Evolutionary conservation across 768 basidiomycete genomes (phyloP).

Genomic region (Lactarius psammicola): DNA sequence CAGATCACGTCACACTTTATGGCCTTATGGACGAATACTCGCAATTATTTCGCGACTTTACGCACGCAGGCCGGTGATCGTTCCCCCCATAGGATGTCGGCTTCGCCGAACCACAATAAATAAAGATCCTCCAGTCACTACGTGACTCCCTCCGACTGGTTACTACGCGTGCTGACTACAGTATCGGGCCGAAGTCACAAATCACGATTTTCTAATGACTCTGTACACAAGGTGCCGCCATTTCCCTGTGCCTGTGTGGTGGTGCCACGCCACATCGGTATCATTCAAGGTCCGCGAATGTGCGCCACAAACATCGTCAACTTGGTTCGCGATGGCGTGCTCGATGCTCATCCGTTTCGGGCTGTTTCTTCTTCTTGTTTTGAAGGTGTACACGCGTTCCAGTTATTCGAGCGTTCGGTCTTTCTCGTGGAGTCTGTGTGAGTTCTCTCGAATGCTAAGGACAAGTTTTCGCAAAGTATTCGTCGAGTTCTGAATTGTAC

Average conservation of each 20-base stretch:
- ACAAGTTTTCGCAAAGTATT: too few species aligned
- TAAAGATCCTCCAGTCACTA: background rate
- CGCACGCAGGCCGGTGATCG: background rate
- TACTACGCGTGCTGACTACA: background rate
- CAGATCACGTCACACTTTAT: background rate
- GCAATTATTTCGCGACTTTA: background rate
- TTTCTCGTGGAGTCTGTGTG: background rate
- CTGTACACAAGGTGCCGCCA: background rate
- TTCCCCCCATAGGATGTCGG: background rate
- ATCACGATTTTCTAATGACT: background rate
- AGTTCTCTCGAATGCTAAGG: background rate
- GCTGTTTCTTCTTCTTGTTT: background rate
- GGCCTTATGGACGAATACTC: background rate
- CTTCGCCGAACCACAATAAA: background rate
- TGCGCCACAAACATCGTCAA: conserved; percentile 29
- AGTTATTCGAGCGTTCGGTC: background rate
- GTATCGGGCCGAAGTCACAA: background rate
- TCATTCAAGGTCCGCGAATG: conserved; percentile 5
- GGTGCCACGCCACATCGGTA: too few species aligned
- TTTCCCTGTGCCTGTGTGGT: background rate
- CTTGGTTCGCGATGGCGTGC: conserved; percentile 27
- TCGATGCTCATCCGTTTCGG: background rate
- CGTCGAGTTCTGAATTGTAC: background rate
- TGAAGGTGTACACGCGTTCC: background rate
- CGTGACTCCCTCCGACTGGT: background rate